phyloP scores from a whole-genome alignment of 805 yeast species.

The Cyberlindnera mycetangii region DNA sequence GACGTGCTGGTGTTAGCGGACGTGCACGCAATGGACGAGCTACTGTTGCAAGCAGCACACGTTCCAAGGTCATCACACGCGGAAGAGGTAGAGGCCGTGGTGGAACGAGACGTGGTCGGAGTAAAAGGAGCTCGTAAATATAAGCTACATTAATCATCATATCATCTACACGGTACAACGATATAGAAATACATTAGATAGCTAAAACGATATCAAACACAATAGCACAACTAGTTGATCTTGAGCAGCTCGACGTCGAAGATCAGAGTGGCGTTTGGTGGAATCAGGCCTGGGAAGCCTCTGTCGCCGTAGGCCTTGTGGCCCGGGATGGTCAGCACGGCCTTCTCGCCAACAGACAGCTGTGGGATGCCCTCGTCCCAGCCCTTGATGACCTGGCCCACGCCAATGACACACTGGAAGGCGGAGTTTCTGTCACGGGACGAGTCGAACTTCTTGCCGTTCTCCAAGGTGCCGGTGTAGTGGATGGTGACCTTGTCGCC shows the following conservation, averaged over 20 bases:
- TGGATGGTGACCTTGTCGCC: conserved; percentile 93
- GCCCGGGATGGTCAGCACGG: conserved; percentile 89
- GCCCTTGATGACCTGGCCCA: conserved; percentile 93
- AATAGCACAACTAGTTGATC: conserved; percentile 32
- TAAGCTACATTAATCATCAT: no score
- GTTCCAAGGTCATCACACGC: no score
- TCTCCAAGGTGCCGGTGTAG: conserved; percentile 92
- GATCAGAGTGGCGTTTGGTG: conserved; percentile 91
- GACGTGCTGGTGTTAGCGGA: no score
- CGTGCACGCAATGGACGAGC: no score
- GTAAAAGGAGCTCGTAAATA: no score
- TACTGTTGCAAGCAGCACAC: no score
- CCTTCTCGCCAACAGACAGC: conserved; percentile 89
- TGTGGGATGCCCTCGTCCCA: conserved; percentile 96
- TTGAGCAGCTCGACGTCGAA: conserved; percentile 74
- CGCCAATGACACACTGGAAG: conserved; percentile 91
- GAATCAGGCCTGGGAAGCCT: conserved; percentile 96
- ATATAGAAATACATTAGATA: not conserved
- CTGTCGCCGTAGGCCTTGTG: conserved; percentile 89
- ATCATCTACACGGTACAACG: no score
- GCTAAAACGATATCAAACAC: not conserved
- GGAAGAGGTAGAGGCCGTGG: not conserved
- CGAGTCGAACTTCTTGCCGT: conserved; percentile 94
- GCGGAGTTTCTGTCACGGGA: conserved; percentile 95
- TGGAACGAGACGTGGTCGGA: not conserved